A percentile compares a stretch with the other conserved stretches of the same genome.
phyloP scores from a whole-genome alignment of 192 early-diverging fungal genomes.

The Coemansia sp. region DNA sequence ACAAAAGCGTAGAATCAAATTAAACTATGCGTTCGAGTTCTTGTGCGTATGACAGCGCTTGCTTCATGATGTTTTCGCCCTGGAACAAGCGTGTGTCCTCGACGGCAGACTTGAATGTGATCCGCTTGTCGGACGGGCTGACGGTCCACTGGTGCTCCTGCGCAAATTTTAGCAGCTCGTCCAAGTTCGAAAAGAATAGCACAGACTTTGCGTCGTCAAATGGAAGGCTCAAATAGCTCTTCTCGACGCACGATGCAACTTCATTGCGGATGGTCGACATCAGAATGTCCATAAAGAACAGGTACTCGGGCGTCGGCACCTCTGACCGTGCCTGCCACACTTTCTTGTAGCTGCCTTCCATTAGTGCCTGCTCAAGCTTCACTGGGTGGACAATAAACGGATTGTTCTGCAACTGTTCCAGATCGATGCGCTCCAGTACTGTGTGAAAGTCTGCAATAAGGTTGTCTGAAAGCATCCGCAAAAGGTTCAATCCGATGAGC shows the following conservation, averaged over 20 bases:
- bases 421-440: conserved; percentile 88
- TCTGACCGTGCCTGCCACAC: conserved; percentile 90
- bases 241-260: conserved; percentile 94
- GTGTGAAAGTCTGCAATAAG: conserved; percentile 98
- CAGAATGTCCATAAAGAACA: conserved; percentile 93
- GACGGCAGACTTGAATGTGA: conserved; percentile 73
- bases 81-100: conserved; percentile 72
- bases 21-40: conserved; percentile 97
- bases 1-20: conserved; percentile 1
- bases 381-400: conserved; percentile 88
- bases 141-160: conserved; percentile 83
- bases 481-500: conserved; percentile 87
- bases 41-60: conserved; percentile 83
- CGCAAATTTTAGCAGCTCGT: conserved; percentile 86
- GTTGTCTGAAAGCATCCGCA: conserved; percentile 92
- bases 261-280: conserved; percentile 92
- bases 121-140: conserved; percentile 73
- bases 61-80: conserved; percentile 77
- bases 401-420: conserved; percentile 75
- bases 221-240: conserved; percentile 84
- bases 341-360: conserved; percentile 97
- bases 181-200: conserved; percentile 78
- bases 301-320: conserved; percentile 88
- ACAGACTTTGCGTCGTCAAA: conserved; percentile 88
- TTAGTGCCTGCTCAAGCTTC: conserved; percentile 92